Evolutionary conservation across 108 stramenopile species (phyloP), one percentile per base, ranked within the genome.

Genomic region (Skeletonema menzelii): DNA sequence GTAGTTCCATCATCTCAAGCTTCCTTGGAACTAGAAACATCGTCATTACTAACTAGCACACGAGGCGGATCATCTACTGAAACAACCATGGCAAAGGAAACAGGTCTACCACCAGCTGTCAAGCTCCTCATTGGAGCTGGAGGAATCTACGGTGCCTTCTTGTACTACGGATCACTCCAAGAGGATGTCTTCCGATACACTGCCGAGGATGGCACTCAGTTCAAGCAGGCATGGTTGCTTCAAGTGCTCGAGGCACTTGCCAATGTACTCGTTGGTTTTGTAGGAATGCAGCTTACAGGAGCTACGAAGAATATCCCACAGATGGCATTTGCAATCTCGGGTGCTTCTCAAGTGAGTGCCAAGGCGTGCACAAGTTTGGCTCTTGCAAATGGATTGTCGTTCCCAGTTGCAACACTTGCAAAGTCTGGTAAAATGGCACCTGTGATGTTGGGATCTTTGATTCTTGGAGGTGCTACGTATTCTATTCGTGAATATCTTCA

Each of bases 391-490:
- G 96, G 96, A 27, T 69, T 95, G 47, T 79, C 81, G 26, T 97
- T 97, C 73, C 93, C 94, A 15, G 88, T 97, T 24, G 94, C 93
- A 3, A 97, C 92, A 8, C 70, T 97, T 19, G 96, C 94, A 27
- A 97, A 97, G 69, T 85, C 82, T 40, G 96, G 92, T n/a, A 97
- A 97, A 64, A 95, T 95, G 96, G 96, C 94, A 15, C 96, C 96
- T 17, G 96, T 97, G 64, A 97, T 97, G 96, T 69, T 88, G 24
- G 96, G 96, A 19, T 89, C 89, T 5, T 68, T 97, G 61, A 26
- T 95, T 15, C 70, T 97, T 57, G 94, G 96, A 49, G 96, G 96
- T n/a, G 94, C 96, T 5, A 72, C 77, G 15, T 97, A 97, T 76
- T 72, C 77, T 14, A 4, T 89, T 28, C 78, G 96, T 37, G 94